Conservation (phyloP, 2,329 filamentous ascomycete species). For the Huntiella bhutanensis region DNA sequence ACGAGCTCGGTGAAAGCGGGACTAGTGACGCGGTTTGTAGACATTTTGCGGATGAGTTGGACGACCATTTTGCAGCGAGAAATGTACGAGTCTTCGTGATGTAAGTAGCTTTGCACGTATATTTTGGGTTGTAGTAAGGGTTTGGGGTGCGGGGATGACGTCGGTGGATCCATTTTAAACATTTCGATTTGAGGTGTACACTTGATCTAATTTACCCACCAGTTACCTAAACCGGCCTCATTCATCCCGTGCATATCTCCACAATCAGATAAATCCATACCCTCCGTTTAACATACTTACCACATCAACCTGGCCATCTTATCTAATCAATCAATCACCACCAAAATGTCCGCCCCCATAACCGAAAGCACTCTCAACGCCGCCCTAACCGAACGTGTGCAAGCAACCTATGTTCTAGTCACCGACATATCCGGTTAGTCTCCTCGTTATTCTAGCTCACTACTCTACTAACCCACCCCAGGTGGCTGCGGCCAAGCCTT, state of each 20-base stretch:
- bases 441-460: background rate
- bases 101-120: background rate
- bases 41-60: background rate
- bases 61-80: background rate
- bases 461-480: constrained; percentile 15
- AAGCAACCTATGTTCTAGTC: constrained; percentile 66
- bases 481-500: constrained; percentile 45
- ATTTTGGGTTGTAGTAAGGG: no score
- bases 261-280: no score
- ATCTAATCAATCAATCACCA: background rate
- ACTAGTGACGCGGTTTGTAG: constrained; percentile 7
- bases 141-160: no score
- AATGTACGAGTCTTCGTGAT: background rate
- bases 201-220: no score
- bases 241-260: no score
- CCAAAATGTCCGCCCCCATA: constrained; percentile 14
- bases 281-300: no score
- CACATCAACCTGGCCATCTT: no score
- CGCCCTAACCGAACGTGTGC: constrained; percentile 50
- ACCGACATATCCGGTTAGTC: constrained; percentile 74
- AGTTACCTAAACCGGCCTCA: no score
- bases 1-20: constrained; percentile 36
- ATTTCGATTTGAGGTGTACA: no score
- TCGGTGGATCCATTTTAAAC: no score
- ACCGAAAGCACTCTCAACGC: constrained; percentile 51